A percentile compares a stretch with the other conserved stretches of the same genome.
Evolutionary conservation across 75 land plant species (phyloP).

Genomic region (Pseudotsuga menziesii): DNA sequence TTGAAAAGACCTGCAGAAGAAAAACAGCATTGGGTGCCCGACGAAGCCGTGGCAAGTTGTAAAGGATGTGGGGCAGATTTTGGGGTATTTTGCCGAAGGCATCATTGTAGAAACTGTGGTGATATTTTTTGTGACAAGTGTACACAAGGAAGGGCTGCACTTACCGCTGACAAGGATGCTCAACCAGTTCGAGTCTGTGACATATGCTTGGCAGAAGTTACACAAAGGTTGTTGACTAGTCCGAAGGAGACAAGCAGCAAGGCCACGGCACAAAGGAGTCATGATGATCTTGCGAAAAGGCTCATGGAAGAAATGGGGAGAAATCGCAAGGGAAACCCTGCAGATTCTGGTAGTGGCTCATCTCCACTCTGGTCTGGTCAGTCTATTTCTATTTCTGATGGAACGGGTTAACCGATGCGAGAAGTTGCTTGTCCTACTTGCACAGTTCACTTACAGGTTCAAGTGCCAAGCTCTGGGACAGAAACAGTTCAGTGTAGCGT

Average conservation of each 20-base stretch:
- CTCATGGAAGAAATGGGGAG: slow-evolving; percentile 86
- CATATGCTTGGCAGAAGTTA: too few species aligned
- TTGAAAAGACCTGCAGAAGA: slow-evolving; percentile 65
- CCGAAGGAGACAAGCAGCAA: slow-evolving; percentile 53
- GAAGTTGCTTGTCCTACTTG: slow-evolving; percentile 97
- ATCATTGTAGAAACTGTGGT: slow-evolving; percentile 98
- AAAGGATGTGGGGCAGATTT: slow-evolving; percentile 75
- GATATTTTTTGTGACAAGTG: slow-evolving; percentile 98
- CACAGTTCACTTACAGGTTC: too few species aligned
- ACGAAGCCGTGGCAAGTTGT: slow-evolving; percentile 83
- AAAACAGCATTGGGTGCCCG: slow-evolving; percentile 98
- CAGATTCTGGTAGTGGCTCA: slow-evolving; percentile 23
- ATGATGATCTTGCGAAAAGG: slow-evolving; percentile 94
- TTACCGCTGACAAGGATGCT: slow-evolving; percentile 80
- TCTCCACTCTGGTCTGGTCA: slow-evolving; percentile 26
- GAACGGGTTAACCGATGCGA: slow-evolving; percentile 48
- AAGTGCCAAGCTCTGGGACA: slow-evolving; percentile 86
- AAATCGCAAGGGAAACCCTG: slow-evolving; percentile 52
- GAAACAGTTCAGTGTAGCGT: slow-evolving; percentile 95
- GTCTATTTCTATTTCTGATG: slow-evolving; percentile 43
- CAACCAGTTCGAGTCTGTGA: slow-evolving; percentile 87
- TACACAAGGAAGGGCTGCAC: slow-evolving; percentile 82
- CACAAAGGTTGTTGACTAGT: slow-evolving; percentile 82
- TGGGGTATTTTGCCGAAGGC: slow-evolving; percentile 76
- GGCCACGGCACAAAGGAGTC: slow-evolving; percentile 46